Conservation (phyloP, 1,284 basidiomycete genomes). For the Tylopilus sp. region DNA sequence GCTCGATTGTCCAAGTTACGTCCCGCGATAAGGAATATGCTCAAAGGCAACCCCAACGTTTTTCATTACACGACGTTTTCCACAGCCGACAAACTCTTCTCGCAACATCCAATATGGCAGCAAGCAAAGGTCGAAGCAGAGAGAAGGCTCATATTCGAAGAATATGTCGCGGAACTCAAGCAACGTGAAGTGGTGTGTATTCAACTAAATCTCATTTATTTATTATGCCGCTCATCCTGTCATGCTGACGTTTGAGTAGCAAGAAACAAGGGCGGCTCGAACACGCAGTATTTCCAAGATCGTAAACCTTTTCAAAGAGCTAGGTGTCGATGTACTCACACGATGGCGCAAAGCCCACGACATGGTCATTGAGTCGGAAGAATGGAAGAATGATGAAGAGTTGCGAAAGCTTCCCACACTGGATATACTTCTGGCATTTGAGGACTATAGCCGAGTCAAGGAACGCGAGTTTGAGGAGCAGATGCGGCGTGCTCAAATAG, state of each 20-base stretch:
- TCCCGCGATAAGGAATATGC: slow-evolving; percentile 79
- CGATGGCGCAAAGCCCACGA: slow-evolving; percentile 83
- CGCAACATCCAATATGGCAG: slow-evolving; percentile 84
- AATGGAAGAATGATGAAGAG: slow-evolving; percentile 72
- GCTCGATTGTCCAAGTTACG: slow-evolving; percentile 77
- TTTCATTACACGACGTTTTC: slow-evolving; percentile 86
- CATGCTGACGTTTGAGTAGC: slow-evolving; percentile 40
- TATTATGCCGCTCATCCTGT: slow-evolving; percentile 6
- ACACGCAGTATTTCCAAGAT: slow-evolving; percentile 76
- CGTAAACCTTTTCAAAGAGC: slow-evolving; percentile 71
- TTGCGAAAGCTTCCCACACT: slow-evolving; percentile 80
- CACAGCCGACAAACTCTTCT: slow-evolving; percentile 80
- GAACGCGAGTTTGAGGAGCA: slow-evolving; percentile 88
- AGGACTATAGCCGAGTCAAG: slow-evolving; percentile 83
- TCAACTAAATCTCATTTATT: slow-evolving; percentile 1
- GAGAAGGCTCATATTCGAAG: slow-evolving; percentile 81
- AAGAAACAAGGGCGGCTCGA: slow-evolving; percentile 72
- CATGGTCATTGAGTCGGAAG: slow-evolving; percentile 70
- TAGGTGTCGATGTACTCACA: slow-evolving; percentile 85
- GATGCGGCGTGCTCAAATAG: slow-evolving; percentile 72
- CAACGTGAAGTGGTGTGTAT: slow-evolving; percentile 76
- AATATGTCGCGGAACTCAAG: slow-evolving; percentile 81
- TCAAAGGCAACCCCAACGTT: slow-evolving; percentile 79
- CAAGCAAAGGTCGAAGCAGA: slow-evolving; percentile 81
- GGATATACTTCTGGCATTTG: slow-evolving; percentile 87